Conservation (phyloP, 1,139 yeast species). For the Kluyveromyces sp. region DNA sequence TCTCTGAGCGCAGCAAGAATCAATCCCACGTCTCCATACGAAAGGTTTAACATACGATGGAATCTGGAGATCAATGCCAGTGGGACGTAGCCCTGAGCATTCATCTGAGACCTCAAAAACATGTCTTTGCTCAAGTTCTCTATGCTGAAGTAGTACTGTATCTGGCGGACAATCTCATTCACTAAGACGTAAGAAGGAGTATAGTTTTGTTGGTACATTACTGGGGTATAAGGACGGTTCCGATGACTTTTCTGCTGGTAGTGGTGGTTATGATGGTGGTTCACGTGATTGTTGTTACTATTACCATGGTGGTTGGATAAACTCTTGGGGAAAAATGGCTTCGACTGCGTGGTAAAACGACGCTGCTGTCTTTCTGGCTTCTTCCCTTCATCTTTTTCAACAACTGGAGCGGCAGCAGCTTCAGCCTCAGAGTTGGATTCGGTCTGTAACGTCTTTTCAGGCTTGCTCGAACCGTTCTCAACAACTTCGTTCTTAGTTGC, state of each 20-base stretch:
- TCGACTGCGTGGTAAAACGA: constrained; percentile 7
- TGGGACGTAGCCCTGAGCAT: constrained; percentile 31
- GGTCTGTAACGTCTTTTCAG: neutral
- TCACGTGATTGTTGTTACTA: constrained; percentile 23
- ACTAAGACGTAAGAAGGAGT: constrained; percentile 21
- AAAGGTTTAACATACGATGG: constrained; percentile 30
- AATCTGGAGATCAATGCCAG: constrained; percentile 28
- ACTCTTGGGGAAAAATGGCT: constrained; percentile 6
- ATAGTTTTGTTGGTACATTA: constrained; percentile 12
- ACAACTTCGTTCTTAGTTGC: neutral
- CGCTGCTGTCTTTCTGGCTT: constrained; percentile 9
- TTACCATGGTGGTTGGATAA: constrained; percentile 7
- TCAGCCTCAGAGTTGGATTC: neutral
- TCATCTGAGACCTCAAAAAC: constrained; percentile 27
- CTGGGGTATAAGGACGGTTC: neutral
- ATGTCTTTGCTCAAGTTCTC: constrained; percentile 53
- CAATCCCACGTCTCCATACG: constrained; percentile 30
- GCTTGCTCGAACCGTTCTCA: constrained; percentile 7
- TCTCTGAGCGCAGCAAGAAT: constrained; percentile 32
- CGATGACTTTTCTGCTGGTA: constrained; percentile 6
- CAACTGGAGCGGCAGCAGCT: constrained; percentile 5
- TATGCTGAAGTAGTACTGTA: constrained; percentile 82
- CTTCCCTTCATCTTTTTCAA: constrained; percentile 1
- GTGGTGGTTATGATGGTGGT: constrained; percentile 16
- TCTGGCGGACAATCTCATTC: constrained; percentile 43